Percentiles rank a stretch among this genome's conserved stretches.
Conservation (phyloP, 139 green algal genomes). For the Pseudopediastrum boryanum region DNA sequence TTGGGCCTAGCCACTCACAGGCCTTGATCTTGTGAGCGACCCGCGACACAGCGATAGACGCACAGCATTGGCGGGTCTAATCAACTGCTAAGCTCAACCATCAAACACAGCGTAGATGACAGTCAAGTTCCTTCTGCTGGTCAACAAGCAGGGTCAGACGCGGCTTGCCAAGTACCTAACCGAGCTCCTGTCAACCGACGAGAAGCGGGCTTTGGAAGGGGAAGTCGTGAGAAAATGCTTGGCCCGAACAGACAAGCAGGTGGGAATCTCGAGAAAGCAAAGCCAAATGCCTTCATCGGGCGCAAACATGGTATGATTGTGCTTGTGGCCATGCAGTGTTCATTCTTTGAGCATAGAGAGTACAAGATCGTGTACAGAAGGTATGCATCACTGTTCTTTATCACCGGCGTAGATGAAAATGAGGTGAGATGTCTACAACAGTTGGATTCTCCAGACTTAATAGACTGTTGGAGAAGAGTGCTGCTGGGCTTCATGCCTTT, state of each 20-base stretch:
- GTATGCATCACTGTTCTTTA: slow-evolving; percentile 98
- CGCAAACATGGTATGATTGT: background rate
- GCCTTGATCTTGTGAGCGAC: too few relatives aligned
- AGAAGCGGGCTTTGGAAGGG: slow-evolving; percentile 84
- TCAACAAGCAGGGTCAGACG: slow-evolving; percentile 99
- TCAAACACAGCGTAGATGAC: slow-evolving; percentile 43
- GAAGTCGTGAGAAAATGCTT: slow-evolving; percentile 98
- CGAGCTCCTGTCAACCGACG: slow-evolving; percentile 75
- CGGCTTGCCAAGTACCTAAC: slow-evolving; percentile 95
- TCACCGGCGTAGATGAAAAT: slow-evolving; percentile 94
- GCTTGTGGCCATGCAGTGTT: slow-evolving; percentile 76
- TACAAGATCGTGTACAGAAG: slow-evolving; percentile 95
- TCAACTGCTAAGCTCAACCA: too few relatives aligned
- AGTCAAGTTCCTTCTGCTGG: slow-evolving; percentile 95
- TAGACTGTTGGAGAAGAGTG: too few relatives aligned
- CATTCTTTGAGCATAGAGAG: slow-evolving; percentile 92
- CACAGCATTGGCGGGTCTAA: too few relatives aligned
- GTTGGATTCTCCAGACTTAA: too few relatives aligned
- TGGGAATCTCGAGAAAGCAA: slow-evolving; percentile 6
- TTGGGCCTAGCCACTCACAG: too few relatives aligned
- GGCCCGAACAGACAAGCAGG: slow-evolving; percentile 90
- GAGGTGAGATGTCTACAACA: too few relatives aligned
- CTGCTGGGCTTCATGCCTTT: too few relatives aligned
- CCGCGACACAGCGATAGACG: too few relatives aligned
- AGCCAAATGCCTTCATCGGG: background rate